Evolutionary conservation across 352 stramenopile genomes (phyloP).

Genomic region (Phytopythium helicoides): DNA sequence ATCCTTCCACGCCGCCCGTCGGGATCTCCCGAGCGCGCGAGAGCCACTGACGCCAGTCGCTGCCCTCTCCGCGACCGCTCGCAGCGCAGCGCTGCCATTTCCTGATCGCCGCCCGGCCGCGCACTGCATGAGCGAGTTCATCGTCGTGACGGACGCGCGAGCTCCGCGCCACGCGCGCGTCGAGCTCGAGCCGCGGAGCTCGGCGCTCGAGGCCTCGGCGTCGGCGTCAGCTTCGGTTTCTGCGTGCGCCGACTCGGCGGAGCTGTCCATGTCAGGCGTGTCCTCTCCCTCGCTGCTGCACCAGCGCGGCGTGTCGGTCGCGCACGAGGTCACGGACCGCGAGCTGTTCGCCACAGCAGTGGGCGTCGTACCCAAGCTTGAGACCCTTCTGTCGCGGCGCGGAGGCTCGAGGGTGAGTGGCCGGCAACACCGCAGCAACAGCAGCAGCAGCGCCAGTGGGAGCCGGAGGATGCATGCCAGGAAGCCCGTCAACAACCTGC

Average conservation of each 20-base stretch:
- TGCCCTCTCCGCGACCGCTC: neutral
- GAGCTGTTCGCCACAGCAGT: conserved; percentile 32
- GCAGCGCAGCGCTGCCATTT: neutral
- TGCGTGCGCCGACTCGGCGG: conserved; percentile 1
- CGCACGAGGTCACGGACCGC: conserved; percentile 20
- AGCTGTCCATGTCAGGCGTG: neutral
- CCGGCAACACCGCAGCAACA: neutral
- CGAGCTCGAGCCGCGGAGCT: neutral
- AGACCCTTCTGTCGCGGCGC: conserved; percentile 23
- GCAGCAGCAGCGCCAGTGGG: neutral
- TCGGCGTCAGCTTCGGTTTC: neutral
- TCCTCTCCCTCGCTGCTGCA: neutral
- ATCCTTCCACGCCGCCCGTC: too few species aligned
- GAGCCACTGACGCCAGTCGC: neutral
- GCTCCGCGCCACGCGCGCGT: too few species aligned
- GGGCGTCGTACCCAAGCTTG: conserved; percentile 36
- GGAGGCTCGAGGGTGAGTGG: neutral
- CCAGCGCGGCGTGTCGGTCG: conserved; percentile 4
- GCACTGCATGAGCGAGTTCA: conserved; percentile 4
- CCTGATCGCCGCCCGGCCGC: neutral
- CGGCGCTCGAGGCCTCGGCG: neutral
- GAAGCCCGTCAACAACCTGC: conserved; percentile 1
- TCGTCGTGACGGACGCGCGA: conserved; percentile 2
- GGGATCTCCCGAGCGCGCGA: too few species aligned
- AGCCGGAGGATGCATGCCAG: neutral